Conservation (phyloP, 2,329 filamentous ascomycete genomes). For the Trichoderma sp. region DNA sequence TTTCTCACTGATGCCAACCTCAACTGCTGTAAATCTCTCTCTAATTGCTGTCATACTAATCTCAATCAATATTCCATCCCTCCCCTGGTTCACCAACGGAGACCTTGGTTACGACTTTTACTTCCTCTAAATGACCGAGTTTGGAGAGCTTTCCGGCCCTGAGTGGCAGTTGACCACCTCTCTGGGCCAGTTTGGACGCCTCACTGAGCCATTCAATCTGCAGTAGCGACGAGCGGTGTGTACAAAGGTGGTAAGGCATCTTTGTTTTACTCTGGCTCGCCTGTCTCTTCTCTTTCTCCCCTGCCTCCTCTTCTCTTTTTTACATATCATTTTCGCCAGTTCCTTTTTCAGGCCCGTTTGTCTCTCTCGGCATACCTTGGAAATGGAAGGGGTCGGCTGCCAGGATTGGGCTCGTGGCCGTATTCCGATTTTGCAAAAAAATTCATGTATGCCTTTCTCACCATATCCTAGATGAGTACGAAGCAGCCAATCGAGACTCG, state of each 20-base stretch:
- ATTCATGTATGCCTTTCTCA: too few relatives aligned
- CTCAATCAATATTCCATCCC: not conserved
- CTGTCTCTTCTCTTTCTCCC: too few relatives aligned
- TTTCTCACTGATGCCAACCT: not conserved
- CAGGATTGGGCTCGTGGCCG: too few relatives aligned
- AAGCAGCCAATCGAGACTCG: constrained; percentile 22
- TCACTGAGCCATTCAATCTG: not conserved
- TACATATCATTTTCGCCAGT: too few relatives aligned
- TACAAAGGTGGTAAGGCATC: not conserved
- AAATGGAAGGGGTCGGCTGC: too few relatives aligned
- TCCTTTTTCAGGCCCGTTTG: too few relatives aligned
- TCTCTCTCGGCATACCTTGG: too few relatives aligned
- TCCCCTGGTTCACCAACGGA: not conserved
- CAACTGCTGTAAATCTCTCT: not conserved
- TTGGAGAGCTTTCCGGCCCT: constrained; percentile 15
- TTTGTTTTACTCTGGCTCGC: too few relatives aligned
- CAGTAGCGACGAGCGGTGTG: not conserved
- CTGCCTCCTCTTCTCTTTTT: too few relatives aligned
- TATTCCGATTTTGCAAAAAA: too few relatives aligned
- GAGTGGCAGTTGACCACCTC: too few relatives aligned
- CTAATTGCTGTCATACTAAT: not conserved
- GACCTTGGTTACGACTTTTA: not conserved
- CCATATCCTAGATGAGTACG: constrained; percentile 23
- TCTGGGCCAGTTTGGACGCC: too few relatives aligned
- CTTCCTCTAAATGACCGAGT: not conserved